Percentiles rank a stretch among this genome's conserved stretches.
These are phyloP conservation scores for Trichocomaceae sp. DNA, from an alignment of 2,329 filamentous ascomycete species.

Conservation along the genomic window DNA sequence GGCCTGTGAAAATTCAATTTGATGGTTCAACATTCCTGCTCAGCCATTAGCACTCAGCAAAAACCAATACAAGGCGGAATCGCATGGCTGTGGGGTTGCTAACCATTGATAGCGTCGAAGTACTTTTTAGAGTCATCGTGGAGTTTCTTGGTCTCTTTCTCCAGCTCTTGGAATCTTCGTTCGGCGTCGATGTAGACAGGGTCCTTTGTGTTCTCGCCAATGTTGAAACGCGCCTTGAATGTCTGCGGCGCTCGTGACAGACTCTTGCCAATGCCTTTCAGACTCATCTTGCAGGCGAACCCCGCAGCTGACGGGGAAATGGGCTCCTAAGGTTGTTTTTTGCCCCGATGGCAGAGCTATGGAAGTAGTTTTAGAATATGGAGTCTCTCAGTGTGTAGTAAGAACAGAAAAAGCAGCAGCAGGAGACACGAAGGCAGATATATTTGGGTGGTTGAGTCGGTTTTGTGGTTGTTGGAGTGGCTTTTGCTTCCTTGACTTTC, in stretches of 20 bases:
- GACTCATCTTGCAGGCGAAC: conserved; percentile 62
- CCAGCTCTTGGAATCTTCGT: conserved; percentile 85
- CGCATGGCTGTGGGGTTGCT: conserved; percentile 15
- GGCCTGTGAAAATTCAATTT: conserved; percentile 96
- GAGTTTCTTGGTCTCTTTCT: conserved; percentile 90
- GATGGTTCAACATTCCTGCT: conserved; percentile 81
- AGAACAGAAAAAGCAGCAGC: background rate
- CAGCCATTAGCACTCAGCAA: conserved; percentile 4
- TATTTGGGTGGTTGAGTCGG: background rate
- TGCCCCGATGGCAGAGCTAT: background rate
- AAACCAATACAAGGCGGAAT: background rate
- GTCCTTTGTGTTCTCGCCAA: conserved; percentile 93
- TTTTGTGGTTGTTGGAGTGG: background rate
- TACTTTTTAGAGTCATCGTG: conserved; percentile 98
- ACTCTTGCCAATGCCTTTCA: conserved; percentile 92
- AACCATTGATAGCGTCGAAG: conserved; percentile 89
- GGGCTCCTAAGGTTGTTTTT: background rate
- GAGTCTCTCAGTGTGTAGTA: background rate
- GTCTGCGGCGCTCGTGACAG: conserved; percentile 84
- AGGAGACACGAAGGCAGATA: background rate
- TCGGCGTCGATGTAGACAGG: conserved; percentile 91
- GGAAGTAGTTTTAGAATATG: background rate
- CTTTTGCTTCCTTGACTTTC: background rate
- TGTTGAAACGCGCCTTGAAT: conserved; percentile 86
- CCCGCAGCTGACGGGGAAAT: conserved; percentile 10